phyloP scores from a whole-genome alignment of 1,284 basidiomycete species.

The Heterobasidion annosum region DNA sequence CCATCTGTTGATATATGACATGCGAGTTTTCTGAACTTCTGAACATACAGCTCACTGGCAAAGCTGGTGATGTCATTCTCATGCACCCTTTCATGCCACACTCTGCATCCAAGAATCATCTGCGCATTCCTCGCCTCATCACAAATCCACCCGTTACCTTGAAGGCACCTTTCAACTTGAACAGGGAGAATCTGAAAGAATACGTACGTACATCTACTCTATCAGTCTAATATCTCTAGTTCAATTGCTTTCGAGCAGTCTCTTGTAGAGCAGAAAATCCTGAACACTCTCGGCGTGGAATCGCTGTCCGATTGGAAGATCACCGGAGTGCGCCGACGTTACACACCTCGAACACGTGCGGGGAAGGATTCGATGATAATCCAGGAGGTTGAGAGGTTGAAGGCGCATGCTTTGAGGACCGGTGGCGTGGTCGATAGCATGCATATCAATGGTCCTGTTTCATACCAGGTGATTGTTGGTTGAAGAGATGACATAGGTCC shows the following conservation, averaged over 20 bases:
- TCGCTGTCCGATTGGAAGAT: slow-evolving; percentile 20
- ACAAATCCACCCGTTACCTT: slow-evolving; percentile 29
- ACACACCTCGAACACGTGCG: slow-evolving; percentile 18
- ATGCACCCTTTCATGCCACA: slow-evolving; percentile 31
- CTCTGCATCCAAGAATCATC: slow-evolving; percentile 26
- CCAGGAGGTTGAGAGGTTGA: slow-evolving; percentile 20
- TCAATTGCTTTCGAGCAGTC: neutral
- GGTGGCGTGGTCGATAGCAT: slow-evolving; percentile 20
- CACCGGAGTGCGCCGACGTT: slow-evolving; percentile 16
- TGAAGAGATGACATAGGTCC: neutral
- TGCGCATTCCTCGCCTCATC: slow-evolving; percentile 25
- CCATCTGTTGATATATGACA: neutral
- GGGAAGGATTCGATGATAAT: slow-evolving; percentile 21
- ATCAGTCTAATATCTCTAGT: neutral
- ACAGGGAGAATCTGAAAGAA: slow-evolving; percentile 21
- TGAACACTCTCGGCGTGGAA: slow-evolving; percentile 20
- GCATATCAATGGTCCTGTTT: slow-evolving; percentile 22
- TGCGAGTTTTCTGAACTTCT: neutral
- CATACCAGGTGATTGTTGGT: slow-evolving; percentile 17
- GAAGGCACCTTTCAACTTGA: slow-evolving; percentile 26
- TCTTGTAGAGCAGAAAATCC: slow-evolving; percentile 22
- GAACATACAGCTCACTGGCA: slow-evolving; percentile 19
- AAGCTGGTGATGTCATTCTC: slow-evolving; percentile 28
- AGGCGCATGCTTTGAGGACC: slow-evolving; percentile 18
- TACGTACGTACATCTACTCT: slow-evolving; percentile 12